Evolutionary conservation across 2,329 filamentous ascomycete genomes (phyloP).

Genomic region (Bipolaris gigantea): DNA sequence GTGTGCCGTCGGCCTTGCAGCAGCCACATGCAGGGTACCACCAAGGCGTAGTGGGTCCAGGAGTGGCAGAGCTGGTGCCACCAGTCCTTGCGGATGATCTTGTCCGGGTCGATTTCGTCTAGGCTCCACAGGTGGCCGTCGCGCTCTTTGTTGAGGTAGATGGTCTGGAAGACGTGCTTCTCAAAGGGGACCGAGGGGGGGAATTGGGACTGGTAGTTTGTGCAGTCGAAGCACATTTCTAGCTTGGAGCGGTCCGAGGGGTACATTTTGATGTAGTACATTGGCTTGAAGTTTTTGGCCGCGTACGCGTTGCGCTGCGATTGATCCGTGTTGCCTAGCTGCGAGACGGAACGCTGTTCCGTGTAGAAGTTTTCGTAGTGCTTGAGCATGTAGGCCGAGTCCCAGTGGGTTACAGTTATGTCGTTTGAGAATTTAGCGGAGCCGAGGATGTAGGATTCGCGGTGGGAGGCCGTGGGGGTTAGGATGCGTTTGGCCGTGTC

Average conservation of each 20-base stretch:
- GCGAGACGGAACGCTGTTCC: constrained; percentile 51
- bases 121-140: constrained; percentile 61
- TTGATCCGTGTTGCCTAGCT: too few species aligned
- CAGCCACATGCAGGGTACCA: constrained; percentile 73
- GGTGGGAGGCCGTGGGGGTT: constrained; percentile 59
- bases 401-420: constrained; percentile 70
- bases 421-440: constrained; percentile 71
- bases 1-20: constrained; percentile 68
- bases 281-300: constrained; percentile 60
- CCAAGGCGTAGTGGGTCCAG: constrained; percentile 65
- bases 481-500: constrained; percentile 63
- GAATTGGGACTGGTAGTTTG: constrained; percentile 75
- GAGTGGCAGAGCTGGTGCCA: constrained; percentile 69
- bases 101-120: constrained; percentile 60
- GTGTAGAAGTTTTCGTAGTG: constrained; percentile 68
- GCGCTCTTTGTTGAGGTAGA: constrained; percentile 63
- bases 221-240: constrained; percentile 71
- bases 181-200: constrained; percentile 57
- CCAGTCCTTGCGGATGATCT: constrained; percentile 66
- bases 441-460: constrained; percentile 69
- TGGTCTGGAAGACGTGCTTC: constrained; percentile 70
- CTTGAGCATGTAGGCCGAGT: constrained; percentile 65
- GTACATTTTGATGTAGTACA: constrained; percentile 68
- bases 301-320: constrained; percentile 52
- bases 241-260: constrained; percentile 57